These are phyloP conservation scores for Alternaria sp. DNA, from an alignment of 2,329 filamentous ascomycete genomes.

Conservation along the genomic window DNA sequence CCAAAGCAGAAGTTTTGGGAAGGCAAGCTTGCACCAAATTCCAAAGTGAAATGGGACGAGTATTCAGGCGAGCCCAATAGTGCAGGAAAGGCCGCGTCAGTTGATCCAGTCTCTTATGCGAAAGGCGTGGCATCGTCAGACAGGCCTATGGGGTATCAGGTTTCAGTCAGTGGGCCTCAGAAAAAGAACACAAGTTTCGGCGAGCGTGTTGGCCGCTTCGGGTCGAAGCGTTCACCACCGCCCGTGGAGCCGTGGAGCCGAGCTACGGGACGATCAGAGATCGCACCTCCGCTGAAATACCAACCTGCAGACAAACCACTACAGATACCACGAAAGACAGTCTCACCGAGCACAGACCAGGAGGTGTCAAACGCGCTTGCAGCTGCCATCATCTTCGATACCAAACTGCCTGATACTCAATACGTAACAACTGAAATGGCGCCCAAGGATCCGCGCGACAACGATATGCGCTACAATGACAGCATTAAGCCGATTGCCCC, in stretches of 20 bases:
- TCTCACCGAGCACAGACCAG: slow-evolving; percentile 30
- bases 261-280: slow-evolving; percentile 71
- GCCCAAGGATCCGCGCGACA: slow-evolving; percentile 15
- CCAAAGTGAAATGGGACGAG: slow-evolving; percentile 66
- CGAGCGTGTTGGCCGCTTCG: slow-evolving; percentile 41
- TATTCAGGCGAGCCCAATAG: slow-evolving; percentile 70
- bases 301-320: slow-evolving; percentile 66
- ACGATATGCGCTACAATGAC: slow-evolving; percentile 47
- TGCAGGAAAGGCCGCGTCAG: slow-evolving; percentile 64
- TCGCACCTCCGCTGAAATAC: slow-evolving; percentile 72
- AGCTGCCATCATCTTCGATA: slow-evolving; percentile 28
- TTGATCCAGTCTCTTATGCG: slow-evolving; percentile 60
- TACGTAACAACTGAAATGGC: slow-evolving; percentile 37
- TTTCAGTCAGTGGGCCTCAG: slow-evolving; percentile 40
- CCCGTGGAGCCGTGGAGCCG: slow-evolving; percentile 71
- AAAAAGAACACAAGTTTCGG: slow-evolving; percentile 42
- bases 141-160: slow-evolving; percentile 46
- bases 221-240: slow-evolving; percentile 33
- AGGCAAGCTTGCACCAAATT: slow-evolving; percentile 47
- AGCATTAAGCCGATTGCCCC: slow-evolving; percentile 55
- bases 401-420: slow-evolving; percentile 40
- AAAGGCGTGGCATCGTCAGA: slow-evolving; percentile 27
- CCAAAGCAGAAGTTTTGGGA: slow-evolving; percentile 48
- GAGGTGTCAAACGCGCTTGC: slow-evolving; percentile 39
- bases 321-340: slow-evolving; percentile 54